Percentiles rank a stretch among this genome's conserved stretches.
Evolutionary conservation across 768 basidiomycete genomes (phyloP).

Genomic region (Porpolomopsis calyptriformis): DNA sequence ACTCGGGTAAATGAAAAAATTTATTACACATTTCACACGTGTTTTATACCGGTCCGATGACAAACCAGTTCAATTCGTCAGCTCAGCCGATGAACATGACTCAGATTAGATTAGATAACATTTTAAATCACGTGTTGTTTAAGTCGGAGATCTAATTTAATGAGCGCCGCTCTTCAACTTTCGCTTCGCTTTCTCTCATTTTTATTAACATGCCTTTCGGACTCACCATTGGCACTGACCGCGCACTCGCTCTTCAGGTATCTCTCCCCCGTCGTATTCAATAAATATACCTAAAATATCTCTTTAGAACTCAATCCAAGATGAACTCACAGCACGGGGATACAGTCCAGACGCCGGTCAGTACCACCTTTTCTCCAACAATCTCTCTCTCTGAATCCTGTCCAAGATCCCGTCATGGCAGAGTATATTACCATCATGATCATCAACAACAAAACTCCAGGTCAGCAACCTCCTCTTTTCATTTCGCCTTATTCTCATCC

Average conservation of each 20-base stretch:
- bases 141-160: background rate
- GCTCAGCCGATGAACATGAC: too few species aligned
- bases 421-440: conserved; percentile 95
- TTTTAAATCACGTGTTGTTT: background rate
- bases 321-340: conserved; percentile 66
- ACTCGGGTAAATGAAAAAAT: background rate
- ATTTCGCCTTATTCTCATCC: conserved; percentile 5
- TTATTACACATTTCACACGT: too few species aligned
- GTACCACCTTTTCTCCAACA: conserved; percentile 18
- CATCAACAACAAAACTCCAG: conserved; percentile 79
- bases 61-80: too few species aligned
- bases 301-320: conserved; percentile 59
- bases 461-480: conserved; percentile 30
- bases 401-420: conserved; percentile 77
- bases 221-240: conserved; percentile 70
- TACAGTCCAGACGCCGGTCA: conserved; percentile 69
- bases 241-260: conserved; percentile 62
- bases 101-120: too few species aligned
- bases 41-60: too few species aligned
- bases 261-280: conserved; percentile 9
- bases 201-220: conserved; percentile 59
- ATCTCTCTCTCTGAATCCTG: conserved; percentile 9
- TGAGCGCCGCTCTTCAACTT: too few species aligned
- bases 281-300: conserved; percentile 10
- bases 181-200: background rate